Evolutionary conservation across 78 protist genomes (phyloP).

Genomic region (Tieghemostelium lacteum): DNA sequence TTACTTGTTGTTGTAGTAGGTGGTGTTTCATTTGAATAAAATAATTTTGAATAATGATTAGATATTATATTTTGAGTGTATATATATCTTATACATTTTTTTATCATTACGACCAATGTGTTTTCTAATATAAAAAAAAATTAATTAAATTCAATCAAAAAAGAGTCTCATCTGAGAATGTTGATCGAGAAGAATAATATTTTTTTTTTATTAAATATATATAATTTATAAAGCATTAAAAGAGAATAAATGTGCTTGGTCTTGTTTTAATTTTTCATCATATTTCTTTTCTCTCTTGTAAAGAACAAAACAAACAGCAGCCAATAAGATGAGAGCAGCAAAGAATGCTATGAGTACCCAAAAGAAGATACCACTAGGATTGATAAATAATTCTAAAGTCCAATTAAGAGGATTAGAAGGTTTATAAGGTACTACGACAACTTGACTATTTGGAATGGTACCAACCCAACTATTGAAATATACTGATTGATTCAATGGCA

Average conservation of each 20-base stretch:
- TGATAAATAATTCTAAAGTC: slow-evolving; percentile 78
- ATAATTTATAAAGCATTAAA: slow-evolving; percentile 76
- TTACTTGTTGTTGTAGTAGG: too few relatives aligned
- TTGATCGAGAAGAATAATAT: too few relatives aligned
- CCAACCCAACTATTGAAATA: slow-evolving; percentile 80
- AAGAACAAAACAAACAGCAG: slow-evolving; percentile 24
- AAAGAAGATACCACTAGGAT: slow-evolving; percentile 79
- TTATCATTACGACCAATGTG: too few relatives aligned
- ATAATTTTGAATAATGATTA: too few relatives aligned
- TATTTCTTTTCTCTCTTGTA: slow-evolving; percentile 77
- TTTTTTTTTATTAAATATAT: background rate
- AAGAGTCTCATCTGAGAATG: too few relatives aligned
- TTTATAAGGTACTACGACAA: slow-evolving; percentile 78
- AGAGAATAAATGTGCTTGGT: slow-evolving; percentile 71
- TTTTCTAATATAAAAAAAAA: too few relatives aligned
- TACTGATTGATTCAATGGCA: slow-evolving; percentile 69
- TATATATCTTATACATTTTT: too few relatives aligned
- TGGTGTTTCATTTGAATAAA: too few relatives aligned
- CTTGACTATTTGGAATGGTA: slow-evolving; percentile 80
- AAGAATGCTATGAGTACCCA: slow-evolving; percentile 80
- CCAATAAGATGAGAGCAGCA: slow-evolving; percentile 41
- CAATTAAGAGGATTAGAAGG: slow-evolving; percentile 46
- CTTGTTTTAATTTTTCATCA: slow-evolving; percentile 79
- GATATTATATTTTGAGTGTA: too few relatives aligned
- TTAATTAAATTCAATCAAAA: too few relatives aligned